Conservation (phyloP, 768 basidiomycete species). For the Rhodotorula babjevae region DNA sequence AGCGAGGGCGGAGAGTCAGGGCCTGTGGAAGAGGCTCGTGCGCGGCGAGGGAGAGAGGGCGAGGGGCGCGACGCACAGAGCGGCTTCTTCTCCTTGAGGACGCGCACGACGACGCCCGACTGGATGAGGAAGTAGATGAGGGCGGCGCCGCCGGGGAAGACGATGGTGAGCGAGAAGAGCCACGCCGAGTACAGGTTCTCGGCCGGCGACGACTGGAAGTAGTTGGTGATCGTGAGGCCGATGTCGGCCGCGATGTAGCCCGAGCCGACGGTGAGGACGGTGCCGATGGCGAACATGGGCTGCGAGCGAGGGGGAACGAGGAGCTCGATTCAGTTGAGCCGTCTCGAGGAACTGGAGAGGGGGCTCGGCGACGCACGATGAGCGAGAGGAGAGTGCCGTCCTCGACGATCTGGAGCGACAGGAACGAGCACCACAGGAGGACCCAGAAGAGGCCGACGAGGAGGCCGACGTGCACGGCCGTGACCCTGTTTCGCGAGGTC, state of each 20-base stretch:
- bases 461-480: constrained; percentile 72
- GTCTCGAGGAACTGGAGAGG: background rate
- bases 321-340: background rate
- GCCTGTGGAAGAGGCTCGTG: too few relatives aligned
- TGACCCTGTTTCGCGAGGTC: constrained; percentile 36
- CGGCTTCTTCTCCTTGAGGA: constrained; percentile 74
- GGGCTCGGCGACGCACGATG: constrained; percentile 12
- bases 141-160: constrained; percentile 70
- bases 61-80: constrained; percentile 51
- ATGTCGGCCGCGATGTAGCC: constrained; percentile 82
- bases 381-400: constrained; percentile 65
- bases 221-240: constrained; percentile 60
- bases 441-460: constrained; percentile 58
- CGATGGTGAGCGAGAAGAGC: constrained; percentile 71
- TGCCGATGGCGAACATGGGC: constrained; percentile 21
- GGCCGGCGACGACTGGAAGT: constrained; percentile 59
- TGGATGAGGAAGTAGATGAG: constrained; percentile 69
- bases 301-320: background rate
- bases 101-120: constrained; percentile 68
- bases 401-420: constrained; percentile 69
- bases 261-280: constrained; percentile 61
- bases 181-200: constrained; percentile 60
- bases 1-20: too few relatives aligned
- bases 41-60: background rate
- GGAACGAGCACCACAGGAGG: constrained; percentile 42